phyloP scores from a whole-genome alignment of 352 stramenopile genomes.

The Phytophthora constricta region DNA sequence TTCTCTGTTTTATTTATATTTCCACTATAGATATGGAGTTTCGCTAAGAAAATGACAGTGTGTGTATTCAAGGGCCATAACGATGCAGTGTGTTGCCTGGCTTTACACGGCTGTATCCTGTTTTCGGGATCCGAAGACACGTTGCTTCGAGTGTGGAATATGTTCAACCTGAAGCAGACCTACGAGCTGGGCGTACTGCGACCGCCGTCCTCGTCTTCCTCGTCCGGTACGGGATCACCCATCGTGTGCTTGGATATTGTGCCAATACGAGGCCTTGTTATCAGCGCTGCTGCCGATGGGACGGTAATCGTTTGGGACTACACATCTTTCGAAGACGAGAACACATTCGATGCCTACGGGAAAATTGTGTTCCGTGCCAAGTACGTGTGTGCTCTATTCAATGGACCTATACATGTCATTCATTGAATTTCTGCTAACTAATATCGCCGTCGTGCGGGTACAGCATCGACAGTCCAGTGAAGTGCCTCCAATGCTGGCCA shows the following conservation, averaged over 20 bases:
- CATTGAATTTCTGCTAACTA: background rate
- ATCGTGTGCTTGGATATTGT: constrained; percentile 65
- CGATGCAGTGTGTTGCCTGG: constrained; percentile 59
- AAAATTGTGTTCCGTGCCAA: constrained; percentile 51
- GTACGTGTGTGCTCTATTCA: constrained; percentile 27
- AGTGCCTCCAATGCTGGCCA: constrained; percentile 46
- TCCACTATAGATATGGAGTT: constrained; percentile 60
- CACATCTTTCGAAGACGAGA: constrained; percentile 44
- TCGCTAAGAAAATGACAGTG: constrained; percentile 50
- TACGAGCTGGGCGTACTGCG: constrained; percentile 69
- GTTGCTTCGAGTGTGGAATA: constrained; percentile 74
- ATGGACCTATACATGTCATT: too few species aligned
- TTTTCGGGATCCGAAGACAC: constrained; percentile 79
- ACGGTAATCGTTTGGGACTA: constrained; percentile 74
- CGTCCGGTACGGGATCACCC: constrained; percentile 45
- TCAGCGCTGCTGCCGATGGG: constrained; percentile 61
- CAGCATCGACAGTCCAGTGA: constrained; percentile 39
- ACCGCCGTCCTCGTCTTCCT: constrained; percentile 37
- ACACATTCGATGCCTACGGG: constrained; percentile 46
- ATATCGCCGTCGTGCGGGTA: background rate
- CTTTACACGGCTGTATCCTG: constrained; percentile 72
- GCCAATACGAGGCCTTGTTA: constrained; percentile 40
- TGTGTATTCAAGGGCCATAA: constrained; percentile 61
- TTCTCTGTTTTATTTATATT: background rate
- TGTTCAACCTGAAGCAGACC: constrained; percentile 42